These are phyloP conservation scores for Stachybotrys echinatus DNA, from an alignment of 2,329 filamentous ascomycete species.

Conservation along the genomic window DNA sequence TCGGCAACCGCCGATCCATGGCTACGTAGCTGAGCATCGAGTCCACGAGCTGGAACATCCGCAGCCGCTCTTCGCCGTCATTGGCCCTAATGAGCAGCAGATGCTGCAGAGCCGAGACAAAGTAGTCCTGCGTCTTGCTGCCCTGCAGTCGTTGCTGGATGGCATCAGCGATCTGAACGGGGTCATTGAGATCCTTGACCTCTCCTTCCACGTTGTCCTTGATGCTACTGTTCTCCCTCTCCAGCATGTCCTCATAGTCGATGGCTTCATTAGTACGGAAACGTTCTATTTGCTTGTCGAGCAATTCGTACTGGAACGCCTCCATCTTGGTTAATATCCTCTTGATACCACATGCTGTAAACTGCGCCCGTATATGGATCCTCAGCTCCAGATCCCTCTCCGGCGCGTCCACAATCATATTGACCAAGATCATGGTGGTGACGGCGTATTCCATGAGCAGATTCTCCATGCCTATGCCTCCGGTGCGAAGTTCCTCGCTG, in stretches of 20 bases:
- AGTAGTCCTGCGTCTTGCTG: slow-evolving; percentile 88
- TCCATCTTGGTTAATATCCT: slow-evolving; percentile 96
- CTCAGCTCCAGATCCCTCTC: slow-evolving; percentile 84
- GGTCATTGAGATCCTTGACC: slow-evolving; percentile 87
- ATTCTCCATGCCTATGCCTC: slow-evolving; percentile 98
- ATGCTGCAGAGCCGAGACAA: slow-evolving; percentile 91
- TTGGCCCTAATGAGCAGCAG: slow-evolving; percentile 88
- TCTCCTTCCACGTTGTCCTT: slow-evolving; percentile 84
- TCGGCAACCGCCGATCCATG: slow-evolving; percentile 91
- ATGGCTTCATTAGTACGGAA: slow-evolving; percentile 94
- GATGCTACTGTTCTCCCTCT: slow-evolving; percentile 84
- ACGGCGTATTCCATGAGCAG: slow-evolving; percentile 98
- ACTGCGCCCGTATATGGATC: slow-evolving; percentile 92
- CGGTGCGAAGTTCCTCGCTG: slow-evolving; percentile 91
- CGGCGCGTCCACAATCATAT: slow-evolving; percentile 91
- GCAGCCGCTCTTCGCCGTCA: slow-evolving; percentile 82
- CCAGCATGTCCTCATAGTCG: slow-evolving; percentile 95
- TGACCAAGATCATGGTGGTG: slow-evolving; percentile 88
- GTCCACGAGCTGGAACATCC: slow-evolving; percentile 97
- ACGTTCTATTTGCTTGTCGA: slow-evolving; percentile 95
- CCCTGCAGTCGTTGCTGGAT: slow-evolving; percentile 82
- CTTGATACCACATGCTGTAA: slow-evolving; percentile 92
- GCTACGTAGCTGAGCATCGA: slow-evolving; percentile 99
- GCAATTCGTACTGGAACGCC: slow-evolving; percentile 94
- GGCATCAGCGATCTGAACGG: slow-evolving; percentile 87